These are phyloP conservation scores for Metschnikowia cerradonensis DNA, from an alignment of 805 yeast species.

Conservation along the genomic window DNA sequence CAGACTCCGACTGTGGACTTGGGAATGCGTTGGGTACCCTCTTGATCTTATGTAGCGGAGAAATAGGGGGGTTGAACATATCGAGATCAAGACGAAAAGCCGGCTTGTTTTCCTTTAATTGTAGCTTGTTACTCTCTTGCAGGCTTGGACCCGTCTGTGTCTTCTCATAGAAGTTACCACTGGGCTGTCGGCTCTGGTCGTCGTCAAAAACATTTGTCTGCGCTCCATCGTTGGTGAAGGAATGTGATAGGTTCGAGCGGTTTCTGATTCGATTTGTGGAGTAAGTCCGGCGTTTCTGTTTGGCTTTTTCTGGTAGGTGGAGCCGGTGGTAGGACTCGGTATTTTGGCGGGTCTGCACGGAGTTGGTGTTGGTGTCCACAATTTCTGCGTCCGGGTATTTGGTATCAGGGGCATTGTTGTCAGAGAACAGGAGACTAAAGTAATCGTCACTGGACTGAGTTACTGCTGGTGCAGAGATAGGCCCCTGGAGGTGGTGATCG, in stretches of 20 bases:
- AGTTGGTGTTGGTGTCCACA: not conserved
- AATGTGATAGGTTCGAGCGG: conserved; percentile 11
- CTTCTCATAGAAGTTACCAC: not conserved
- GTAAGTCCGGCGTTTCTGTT: conserved; percentile 5
- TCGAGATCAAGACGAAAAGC: conserved; percentile 27
- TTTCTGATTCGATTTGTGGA: conserved; percentile 9
- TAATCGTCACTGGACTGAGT: conserved; percentile 12
- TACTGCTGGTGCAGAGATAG: conserved; percentile 16
- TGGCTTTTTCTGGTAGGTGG: conserved; percentile 2
- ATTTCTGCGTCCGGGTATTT: not conserved
- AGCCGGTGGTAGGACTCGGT: conserved; percentile 1
- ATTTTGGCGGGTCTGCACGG: conserved; percentile 1
- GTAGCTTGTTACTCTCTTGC: conserved; percentile 3
- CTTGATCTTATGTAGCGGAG: conserved; percentile 8
- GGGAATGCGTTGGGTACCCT: conserved; percentile 12
- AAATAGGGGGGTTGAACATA: conserved; percentile 14
- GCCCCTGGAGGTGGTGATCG: conserved; percentile 7
- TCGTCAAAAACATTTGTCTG: not conserved
- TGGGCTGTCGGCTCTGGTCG: conserved; percentile 4
- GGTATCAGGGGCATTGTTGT: not conserved
- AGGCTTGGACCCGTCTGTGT: not conserved
- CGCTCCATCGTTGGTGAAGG: conserved; percentile 3
- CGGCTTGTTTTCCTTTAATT: conserved; percentile 18
- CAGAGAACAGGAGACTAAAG: conserved; percentile 9
- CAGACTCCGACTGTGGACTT: conserved; percentile 18